Base-by-base conservation (phyloP, 2,329 filamentous ascomycete genomes). In the Alternaria incomplexa region DNA sequence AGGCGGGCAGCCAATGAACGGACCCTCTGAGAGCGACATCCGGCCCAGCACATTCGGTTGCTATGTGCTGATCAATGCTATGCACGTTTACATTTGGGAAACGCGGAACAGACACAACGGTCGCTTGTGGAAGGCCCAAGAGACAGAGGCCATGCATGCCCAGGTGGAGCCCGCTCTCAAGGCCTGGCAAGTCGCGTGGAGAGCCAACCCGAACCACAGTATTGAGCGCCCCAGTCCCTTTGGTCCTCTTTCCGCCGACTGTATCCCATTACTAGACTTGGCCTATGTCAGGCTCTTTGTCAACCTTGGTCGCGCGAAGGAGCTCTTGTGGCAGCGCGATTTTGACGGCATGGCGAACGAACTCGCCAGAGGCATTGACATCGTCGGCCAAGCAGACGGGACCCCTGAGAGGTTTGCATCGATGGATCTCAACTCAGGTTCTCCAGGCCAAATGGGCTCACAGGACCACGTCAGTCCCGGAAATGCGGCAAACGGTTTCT, bases 61-160 rank as follows among this genome's bases (percentile, higher is more conserved):
- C 77, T 85, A 97, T 28, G 87, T 97, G 6, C 83, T 99, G 66
- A 97, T 98, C 77, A 95, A 97, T 76, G 94, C 96, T 4, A 85
- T 98, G 23, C 96, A 98, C 81, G 97, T 97, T 72, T 97, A 97
- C 79, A 97, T 98, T 47, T 98, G 96, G 96, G 95, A 98, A 81
- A 97, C 94, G 0, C 87, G 95, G 23, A 94, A 97, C 80, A 86
- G 93, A 56, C 94, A 97, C 71, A 90, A 94, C 71, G 93, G 92
- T 71, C 90, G 93, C 65, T 85, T 93, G 52, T 97, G 95, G 95
- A 97, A 93, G 2, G 89, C 90, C 32, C 91, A 95, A 68, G 95
- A 98, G 80, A 97, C 93, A 0, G 94, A 98, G 70, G 93, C 93
- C 67, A 97, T 98, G 93, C 94, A 97, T 77, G 88, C 91, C 2